A percentile compares a stretch with the other conserved stretches of the same genome.
Conservation (phyloP, 257 asterid genomes). For the Ligustrum vulgare region DNA sequence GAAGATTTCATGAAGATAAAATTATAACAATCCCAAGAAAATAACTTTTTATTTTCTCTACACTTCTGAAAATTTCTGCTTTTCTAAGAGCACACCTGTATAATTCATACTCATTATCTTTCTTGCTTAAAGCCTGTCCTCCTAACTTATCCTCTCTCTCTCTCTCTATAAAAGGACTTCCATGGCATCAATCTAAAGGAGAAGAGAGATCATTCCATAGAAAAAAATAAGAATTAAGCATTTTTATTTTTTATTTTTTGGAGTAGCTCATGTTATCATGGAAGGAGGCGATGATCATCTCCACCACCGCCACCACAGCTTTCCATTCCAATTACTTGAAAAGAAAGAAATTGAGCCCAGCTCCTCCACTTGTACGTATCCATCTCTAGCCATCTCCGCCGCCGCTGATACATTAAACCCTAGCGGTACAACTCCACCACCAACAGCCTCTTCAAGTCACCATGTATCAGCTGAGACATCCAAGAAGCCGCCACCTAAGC, state of each 20-base stretch:
- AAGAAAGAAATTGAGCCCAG: slow-evolving; percentile 52
- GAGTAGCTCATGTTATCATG: slow-evolving; percentile 40
- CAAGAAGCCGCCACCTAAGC: slow-evolving; percentile 42
- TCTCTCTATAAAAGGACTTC: background rate
- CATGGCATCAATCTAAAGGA: background rate
- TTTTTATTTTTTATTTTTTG: no score
- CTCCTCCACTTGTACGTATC: slow-evolving; percentile 31
- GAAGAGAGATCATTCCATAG: background rate
- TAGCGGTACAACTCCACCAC: slow-evolving; percentile 13
- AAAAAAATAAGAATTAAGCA: no score
- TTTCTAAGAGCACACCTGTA: slow-evolving; percentile 45
- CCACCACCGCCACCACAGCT: slow-evolving; percentile 35
- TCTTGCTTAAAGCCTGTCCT: slow-evolving; percentile 42
- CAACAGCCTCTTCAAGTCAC: slow-evolving; percentile 24
- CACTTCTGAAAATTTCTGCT: slow-evolving; percentile 22
- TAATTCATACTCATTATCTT: slow-evolving; percentile 56
- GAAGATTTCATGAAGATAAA: background rate
- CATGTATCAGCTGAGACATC: slow-evolving; percentile 34
- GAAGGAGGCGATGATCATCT: slow-evolving; percentile 54
- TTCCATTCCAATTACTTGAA: slow-evolving; percentile 52
- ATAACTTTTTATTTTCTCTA: slow-evolving; percentile 31
- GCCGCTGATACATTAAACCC: slow-evolving; percentile 13
- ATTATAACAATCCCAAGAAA: slow-evolving; percentile 20
- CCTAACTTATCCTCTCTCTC: slow-evolving; percentile 26
- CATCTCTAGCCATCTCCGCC: slow-evolving; percentile 41